These are phyloP conservation scores for Pyricularia grisea DNA, from an alignment of 2,329 filamentous ascomycete genomes.

Conservation along the genomic window DNA sequence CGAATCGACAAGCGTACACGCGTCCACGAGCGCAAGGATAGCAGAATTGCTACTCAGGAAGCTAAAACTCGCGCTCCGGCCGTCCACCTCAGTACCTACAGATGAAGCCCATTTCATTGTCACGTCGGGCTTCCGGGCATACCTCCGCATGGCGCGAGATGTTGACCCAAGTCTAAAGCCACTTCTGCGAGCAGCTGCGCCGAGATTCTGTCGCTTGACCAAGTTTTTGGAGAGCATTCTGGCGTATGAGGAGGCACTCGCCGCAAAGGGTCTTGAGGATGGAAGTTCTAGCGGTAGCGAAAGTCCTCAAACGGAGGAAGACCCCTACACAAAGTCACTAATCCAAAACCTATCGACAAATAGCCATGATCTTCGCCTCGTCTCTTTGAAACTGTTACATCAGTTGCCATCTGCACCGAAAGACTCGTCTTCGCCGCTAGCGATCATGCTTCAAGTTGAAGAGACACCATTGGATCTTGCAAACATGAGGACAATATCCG, in stretches of 20 bases:
- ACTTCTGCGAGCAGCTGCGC: constrained; percentile 55
- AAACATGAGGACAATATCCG: constrained; percentile 67
- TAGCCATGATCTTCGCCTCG: constrained; percentile 64
- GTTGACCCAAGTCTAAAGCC: constrained; percentile 55
- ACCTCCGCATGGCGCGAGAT: constrained; percentile 55
- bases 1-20: constrained; percentile 51
- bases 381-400: constrained; percentile 63
- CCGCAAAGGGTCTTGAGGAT: constrained; percentile 12
- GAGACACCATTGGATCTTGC: constrained; percentile 69
- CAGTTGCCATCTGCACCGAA: constrained; percentile 43
- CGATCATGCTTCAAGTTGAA: constrained; percentile 69
- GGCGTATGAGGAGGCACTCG: constrained; percentile 37
- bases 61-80: constrained; percentile 53
- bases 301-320: constrained; percentile 44
- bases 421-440: constrained; percentile 37
- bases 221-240: constrained; percentile 58
- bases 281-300: constrained; percentile 21
- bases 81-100: constrained; percentile 43
- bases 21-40: constrained; percentile 57
- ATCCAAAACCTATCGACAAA: constrained; percentile 66
- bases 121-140: constrained; percentile 65
- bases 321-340: constrained; percentile 54
- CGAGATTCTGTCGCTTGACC: constrained; percentile 53
- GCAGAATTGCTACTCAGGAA: constrained; percentile 57
- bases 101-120: constrained; percentile 64